phyloP scores from a whole-genome alignment of 441 rosid species.

The Populus hybrid region DNA sequence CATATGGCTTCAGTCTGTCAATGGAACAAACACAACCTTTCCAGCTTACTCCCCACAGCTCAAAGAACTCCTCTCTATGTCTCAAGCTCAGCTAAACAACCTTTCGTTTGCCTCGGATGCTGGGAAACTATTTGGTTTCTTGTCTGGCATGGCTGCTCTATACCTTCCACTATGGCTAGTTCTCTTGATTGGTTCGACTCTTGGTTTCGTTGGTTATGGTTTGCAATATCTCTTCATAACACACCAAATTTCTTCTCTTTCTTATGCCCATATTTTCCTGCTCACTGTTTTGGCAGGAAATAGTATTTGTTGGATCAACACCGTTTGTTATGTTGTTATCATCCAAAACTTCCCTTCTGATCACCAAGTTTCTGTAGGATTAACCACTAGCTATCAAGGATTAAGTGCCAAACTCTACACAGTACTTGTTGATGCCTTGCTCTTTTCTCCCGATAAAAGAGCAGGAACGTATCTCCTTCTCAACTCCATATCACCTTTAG shows the following conservation, averaged over 20 bases:
- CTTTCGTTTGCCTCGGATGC: slow-evolving; percentile 90
- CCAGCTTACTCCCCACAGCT: slow-evolving; percentile 87
- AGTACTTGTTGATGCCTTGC: slow-evolving; percentile 39
- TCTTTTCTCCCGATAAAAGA: slow-evolving; percentile 26
- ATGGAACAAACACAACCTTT: slow-evolving; percentile 74
- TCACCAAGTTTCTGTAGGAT: slow-evolving; percentile 62
- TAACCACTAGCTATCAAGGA: slow-evolving; percentile 70
- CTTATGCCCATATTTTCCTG: slow-evolving; percentile 49
- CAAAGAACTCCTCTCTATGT: slow-evolving; percentile 59
- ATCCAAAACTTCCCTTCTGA: slow-evolving; percentile 52
- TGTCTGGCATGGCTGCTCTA: slow-evolving; percentile 70
- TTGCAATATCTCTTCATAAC: slow-evolving; percentile 63
- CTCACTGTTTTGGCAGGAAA: slow-evolving; percentile 61
- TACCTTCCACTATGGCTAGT: slow-evolving; percentile 71
- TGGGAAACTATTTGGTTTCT: slow-evolving; percentile 76
- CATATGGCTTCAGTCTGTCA: slow-evolving; percentile 78
- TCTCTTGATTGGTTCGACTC: slow-evolving; percentile 63
- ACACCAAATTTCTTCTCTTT: slow-evolving; percentile 35
- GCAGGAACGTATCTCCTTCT: slow-evolving; percentile 64
- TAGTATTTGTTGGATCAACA: slow-evolving; percentile 71
- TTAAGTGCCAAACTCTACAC: slow-evolving; percentile 78
- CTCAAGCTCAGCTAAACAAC: slow-evolving; percentile 72
- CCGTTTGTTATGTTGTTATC: slow-evolving; percentile 56
- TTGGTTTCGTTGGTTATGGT: slow-evolving; percentile 73
- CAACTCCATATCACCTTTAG: slow-evolving; percentile 56